Base-by-base conservation (phyloP, 106 monocot species). In the Vanilla planifolia region DNA sequence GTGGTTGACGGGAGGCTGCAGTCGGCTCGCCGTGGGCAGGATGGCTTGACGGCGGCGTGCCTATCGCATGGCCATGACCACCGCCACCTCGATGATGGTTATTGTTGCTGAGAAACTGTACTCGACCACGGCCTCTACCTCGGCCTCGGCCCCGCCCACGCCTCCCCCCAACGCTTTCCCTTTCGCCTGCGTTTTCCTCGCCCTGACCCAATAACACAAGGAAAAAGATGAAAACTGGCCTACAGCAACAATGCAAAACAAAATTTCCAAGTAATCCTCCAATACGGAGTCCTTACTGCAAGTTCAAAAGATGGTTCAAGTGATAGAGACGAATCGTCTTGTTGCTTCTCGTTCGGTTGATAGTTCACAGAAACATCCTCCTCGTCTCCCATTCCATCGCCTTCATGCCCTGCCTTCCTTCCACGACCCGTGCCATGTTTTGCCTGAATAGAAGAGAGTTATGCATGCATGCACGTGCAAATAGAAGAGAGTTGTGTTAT, bases 351-450 rank as follows among this genome's bases (percentile, higher is more conserved):
- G 66, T 68, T 69, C 33, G 42, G 65, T 47, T 82, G 81, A 61
- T 76, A 51, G 16, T 70, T 44, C 67, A 70, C 61, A 7, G 70
- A 78, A 10, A 37, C 67, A 55, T 75, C 80, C 14, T 82, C 85
- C 55, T 85, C 90, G 10, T 85, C 90, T 15, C 64, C 73, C 61
- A 58, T 61, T 15, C 67, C 82, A 53, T 92, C 92, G 56, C 30
- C 65, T 71, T 92, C 92, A 66, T 81, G 64, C 17, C 77, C 80
- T 19, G 62, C 62, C 22, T 76, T 87, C 55, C 71, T 67, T 16
- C 66, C 78, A 67, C 78, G 72, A 58, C 46, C 68, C 17, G 33
- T 4, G 10, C 55, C 72, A 34, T 79, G 75, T 52, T 70, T 78
- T 55, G 89, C 24, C 79, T 78, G 47, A 40, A 9, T 40, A 9